Evolutionary conservation across 352 stramenopile genomes (phyloP), one percentile per base, ranked within the genome.

Genomic region (Phytophthora sp.): DNA sequence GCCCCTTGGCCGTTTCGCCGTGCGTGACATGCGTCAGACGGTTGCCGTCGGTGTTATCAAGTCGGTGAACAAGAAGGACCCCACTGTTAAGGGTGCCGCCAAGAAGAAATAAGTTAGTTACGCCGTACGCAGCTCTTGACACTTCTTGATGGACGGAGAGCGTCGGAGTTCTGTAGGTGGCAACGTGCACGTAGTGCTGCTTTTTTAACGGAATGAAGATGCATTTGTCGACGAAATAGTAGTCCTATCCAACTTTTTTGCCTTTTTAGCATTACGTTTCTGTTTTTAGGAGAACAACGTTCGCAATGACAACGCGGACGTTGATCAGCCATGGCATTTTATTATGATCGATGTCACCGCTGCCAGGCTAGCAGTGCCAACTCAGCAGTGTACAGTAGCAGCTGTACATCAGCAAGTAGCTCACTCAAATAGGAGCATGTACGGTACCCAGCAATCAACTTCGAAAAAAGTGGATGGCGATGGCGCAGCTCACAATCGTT

Each of bases 21-120:
- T 99, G 53, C 93, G 97, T 76, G 97, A 99, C 76, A 98, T 98
- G 94, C 79, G 89, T 69, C 89, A 97, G 77, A 99, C 96, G 30
- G 96, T 99, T 39, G 97, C 96, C 42, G 96, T 99, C 39, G 97
- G 97, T 77, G 90, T 99, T 49, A 98, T 99, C 77, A 99, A 99
- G 77, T 82, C 79, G 36, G 90, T 98, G 41, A 84, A 77, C 57
- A 96, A 97, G 84, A 94, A 94, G 73, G 84, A 88, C 29, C 69
- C 53, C 16, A 29, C 63, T 0, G 49, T 47, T 29, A 79, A 79
- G 71, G 84, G 46, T 24, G 66, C 26, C 38, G 71, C 71, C 63
- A 79, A 79, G 67, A 79, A 79, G 66, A 79, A 79, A 74, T 79
- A 79, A 76, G 60, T 56, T 63, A 56, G 57, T 63, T 62, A 50